Base-by-base conservation (phyloP, 1,139 yeast species). In the Yamadazyma atmosphaerica region DNA sequence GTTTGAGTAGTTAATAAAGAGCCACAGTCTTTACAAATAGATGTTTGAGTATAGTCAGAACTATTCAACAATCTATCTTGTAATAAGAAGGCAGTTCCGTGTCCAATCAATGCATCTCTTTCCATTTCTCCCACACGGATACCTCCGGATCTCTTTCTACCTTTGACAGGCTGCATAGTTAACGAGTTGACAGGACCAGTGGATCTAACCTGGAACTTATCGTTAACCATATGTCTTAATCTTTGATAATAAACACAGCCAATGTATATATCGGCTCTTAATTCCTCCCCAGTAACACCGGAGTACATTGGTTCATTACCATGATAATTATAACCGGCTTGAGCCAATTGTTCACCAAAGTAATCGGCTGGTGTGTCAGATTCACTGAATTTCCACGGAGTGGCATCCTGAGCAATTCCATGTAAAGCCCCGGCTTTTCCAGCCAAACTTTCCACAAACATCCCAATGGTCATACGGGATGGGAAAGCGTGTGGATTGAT, bases 91-190 rank as follows among this genome's bases (percentile, higher is more conserved):
- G 98, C 89, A n/a, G 98, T 85, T 68, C 98, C 99, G 60, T 94
- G 98, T 45, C 98, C 99, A 61, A 92, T 89, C 55, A 92, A 74
- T 2, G 98, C 98, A 74, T 92, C 99, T 72, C 98, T 86, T 71
- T 92, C 99, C 99, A 92, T 92, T 66, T 92, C 98, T 62, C 98
- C 98, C 30, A 92, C 95, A 77, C 99, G 95, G 54, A 92, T 92
- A 84, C 99, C 99, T 68, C 99, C 99, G 50, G 86, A 83, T 70
- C 98, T 83, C 82, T 92, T 94, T 72, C 99, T 85, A 57, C 99
- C 99, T 72, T 94, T 92, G 43, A 92, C 98, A 34, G 99, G 99
- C 74, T 92, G 99, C 97, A 92, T 90, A 13, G 98, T 94, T 57
- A 92, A 77, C 26, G 95, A 81, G 65, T 90, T 90, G 28, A 92